These are phyloP conservation scores for Bretziella fagacearum DNA, from an alignment of 2,329 filamentous ascomycete species.

Conservation along the genomic window DNA sequence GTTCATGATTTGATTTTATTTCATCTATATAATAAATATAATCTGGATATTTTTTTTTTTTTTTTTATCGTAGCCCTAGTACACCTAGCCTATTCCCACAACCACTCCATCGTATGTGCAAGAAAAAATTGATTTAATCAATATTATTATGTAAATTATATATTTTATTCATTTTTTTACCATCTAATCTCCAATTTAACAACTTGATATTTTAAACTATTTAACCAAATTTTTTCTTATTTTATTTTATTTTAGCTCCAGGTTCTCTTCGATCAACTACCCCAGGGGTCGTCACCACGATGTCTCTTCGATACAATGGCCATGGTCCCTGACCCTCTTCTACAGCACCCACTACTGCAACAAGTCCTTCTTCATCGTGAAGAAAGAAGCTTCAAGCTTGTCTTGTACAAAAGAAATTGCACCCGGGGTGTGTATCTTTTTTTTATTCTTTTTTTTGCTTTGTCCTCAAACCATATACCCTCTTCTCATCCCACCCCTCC, in stretches of 20 bases:
- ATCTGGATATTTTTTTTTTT: too few relatives aligned
- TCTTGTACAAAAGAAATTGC: not conserved
- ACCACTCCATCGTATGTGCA: not conserved
- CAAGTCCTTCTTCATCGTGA: not conserved
- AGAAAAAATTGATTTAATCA: too few relatives aligned
- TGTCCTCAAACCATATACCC: too few relatives aligned
- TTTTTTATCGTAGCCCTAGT: too few relatives aligned
- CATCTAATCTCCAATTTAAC: not conserved
- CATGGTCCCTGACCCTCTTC: not conserved
- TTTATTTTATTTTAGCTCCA: not conserved
- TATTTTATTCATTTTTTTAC: not conserved
- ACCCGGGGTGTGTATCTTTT: not conserved
- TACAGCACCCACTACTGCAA: not conserved
- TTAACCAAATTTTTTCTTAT: not conserved
- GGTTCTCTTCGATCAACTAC: not conserved
- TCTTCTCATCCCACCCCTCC: too few relatives aligned
- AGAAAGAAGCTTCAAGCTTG: conserved; percentile 1
- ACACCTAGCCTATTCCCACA: too few relatives aligned
- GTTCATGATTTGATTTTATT: too few relatives aligned
- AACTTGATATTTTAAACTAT: too few relatives aligned
- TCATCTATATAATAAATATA: too few relatives aligned
- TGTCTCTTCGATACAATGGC: not conserved
- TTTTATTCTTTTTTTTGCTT: too few relatives aligned
- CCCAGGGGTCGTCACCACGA: not conserved
- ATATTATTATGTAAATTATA: not conserved